Base-by-base conservation (phyloP, 1,284 basidiomycete genomes). In the Clitocybe nebularis region DNA sequence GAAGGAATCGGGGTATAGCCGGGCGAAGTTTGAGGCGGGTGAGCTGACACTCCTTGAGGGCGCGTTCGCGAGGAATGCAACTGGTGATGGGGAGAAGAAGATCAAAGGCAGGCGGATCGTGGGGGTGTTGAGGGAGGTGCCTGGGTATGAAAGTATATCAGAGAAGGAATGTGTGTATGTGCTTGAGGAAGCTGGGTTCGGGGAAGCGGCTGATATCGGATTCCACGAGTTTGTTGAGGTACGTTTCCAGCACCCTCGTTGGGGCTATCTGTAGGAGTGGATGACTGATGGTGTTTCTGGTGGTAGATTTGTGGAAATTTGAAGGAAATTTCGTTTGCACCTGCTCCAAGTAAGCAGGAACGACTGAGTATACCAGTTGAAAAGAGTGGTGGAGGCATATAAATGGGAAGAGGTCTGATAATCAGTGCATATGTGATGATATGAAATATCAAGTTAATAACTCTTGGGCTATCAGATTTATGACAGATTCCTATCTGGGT, bases 161-260 rank as follows among this genome's bases (percentile, higher is more conserved):
- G 56, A 61, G 42, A 78, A 84, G 55, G 79, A 87, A 26, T 76
- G 83, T 39, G 76, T 83, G 21, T 81, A 83, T 53, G 86, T 91
- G 17, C 67, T 92, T 29, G 73, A 79, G 45, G 88, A 91, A 62
- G 83, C 84, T 39, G 88, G 86, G 34, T 78, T 87, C 58, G 67
- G 69, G 42, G 63, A 62, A 25, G 69, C 71, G 53, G 62, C 66
- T 28, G 73, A 73, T 16, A 61, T 92, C 34, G 79, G 81, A 50
- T 80, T 88, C 55, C 81, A 91, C 54, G 84, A 87, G 58, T 91
- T 92, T 58, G 69, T 91, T 34, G 88, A 92, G 76, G 84, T 88
- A 49, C 19, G 75, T 67, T 29, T 49, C 34, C 14, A 21, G n/a
- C 10, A 10, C 39, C 39, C 21, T 35, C 44, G 47, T 32, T 40